phyloP scores from a whole-genome alignment of 208 protist genomes.

The Histomonas meleagridis region DNA sequence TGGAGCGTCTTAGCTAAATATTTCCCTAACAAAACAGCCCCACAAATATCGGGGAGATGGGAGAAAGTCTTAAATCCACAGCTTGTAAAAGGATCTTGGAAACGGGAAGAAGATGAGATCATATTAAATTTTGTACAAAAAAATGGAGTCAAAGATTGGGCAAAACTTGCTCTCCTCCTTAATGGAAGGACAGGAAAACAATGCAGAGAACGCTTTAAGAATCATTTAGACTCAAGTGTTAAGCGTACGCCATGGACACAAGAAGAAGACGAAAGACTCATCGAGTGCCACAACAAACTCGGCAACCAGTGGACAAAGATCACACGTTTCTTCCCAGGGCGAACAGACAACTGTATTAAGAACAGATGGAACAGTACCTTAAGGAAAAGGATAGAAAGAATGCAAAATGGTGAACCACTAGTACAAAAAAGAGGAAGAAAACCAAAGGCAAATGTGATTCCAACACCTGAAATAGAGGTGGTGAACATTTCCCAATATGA shows the following conservation, averaged over 20 bases:
- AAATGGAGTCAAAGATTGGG: conserved; percentile 49
- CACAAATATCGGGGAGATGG: background rate
- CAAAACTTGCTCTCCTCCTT: background rate
- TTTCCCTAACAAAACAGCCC: conserved; percentile 26
- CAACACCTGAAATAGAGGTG: too few species aligned
- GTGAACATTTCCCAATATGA: too few species aligned
- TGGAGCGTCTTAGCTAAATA: background rate
- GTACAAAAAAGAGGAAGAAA: background rate
- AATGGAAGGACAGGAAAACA: conserved; percentile 6
- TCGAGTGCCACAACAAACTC: background rate
- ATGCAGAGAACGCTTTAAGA: conserved; percentile 17
- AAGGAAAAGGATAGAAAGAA: background rate
- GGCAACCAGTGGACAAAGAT: conserved; percentile 15
- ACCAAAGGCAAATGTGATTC: background rate
- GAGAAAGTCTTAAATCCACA: conserved; percentile 7
- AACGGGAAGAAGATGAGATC: conserved; percentile 26
- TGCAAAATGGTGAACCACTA: conserved; percentile 10
- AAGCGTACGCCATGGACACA: conserved; percentile 46
- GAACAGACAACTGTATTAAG: conserved; percentile 54
- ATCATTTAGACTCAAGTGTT: conserved; percentile 40
- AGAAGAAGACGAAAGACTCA: conserved; percentile 47
- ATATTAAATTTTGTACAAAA: conserved; percentile 28
- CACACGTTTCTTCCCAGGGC: background rate
- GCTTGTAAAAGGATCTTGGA: conserved; percentile 20
- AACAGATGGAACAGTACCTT: conserved; percentile 55